Percentiles rank a stretch among this genome's conserved stretches.
Conservation (phyloP, 139 green algal genomes). For the Penium margaritaceum region DNA sequence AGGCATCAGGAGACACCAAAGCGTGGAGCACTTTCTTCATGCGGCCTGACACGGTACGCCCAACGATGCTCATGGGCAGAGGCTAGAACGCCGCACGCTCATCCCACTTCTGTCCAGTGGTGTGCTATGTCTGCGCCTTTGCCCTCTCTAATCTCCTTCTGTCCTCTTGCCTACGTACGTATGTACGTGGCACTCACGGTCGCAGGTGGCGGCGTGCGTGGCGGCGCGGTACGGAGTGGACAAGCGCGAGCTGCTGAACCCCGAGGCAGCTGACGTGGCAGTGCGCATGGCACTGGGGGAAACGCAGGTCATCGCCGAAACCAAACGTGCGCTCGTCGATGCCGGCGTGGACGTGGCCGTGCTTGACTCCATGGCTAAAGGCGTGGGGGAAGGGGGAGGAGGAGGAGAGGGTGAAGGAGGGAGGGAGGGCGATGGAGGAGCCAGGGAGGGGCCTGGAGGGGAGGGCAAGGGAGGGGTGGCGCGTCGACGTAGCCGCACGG, state of each 20-base stretch:
- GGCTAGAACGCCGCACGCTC: too few relatives aligned
- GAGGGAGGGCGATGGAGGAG: too few relatives aligned
- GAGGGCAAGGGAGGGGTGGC: background rate
- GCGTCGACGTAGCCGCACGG: constrained; percentile 52
- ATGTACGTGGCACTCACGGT: too few relatives aligned
- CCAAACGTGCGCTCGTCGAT: constrained; percentile 73
- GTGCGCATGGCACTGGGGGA: constrained; percentile 89
- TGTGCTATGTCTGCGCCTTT: too few relatives aligned
- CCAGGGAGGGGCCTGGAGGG: too few relatives aligned
- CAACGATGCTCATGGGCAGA: too few relatives aligned
- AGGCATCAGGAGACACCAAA: constrained; percentile 61
- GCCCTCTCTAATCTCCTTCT: background rate
- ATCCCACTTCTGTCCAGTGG: too few relatives aligned
- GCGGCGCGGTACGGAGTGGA: constrained; percentile 77
- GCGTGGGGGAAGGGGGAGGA: background rate
- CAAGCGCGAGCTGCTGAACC: constrained; percentile 81
- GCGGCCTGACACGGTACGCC: constrained; percentile 77
- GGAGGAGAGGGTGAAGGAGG: too few relatives aligned
- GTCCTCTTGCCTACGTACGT: too few relatives aligned
- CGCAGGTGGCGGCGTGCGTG: constrained; percentile 72
- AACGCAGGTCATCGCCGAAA: constrained; percentile 81
- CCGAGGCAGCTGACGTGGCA: constrained; percentile 52
- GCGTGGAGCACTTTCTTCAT: constrained; percentile 98
- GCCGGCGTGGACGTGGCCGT: constrained; percentile 63
- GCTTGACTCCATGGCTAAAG: constrained; percentile 59